Conservation (phyloP, 257 asterid species). For the Nicotiana knightiana region DNA sequence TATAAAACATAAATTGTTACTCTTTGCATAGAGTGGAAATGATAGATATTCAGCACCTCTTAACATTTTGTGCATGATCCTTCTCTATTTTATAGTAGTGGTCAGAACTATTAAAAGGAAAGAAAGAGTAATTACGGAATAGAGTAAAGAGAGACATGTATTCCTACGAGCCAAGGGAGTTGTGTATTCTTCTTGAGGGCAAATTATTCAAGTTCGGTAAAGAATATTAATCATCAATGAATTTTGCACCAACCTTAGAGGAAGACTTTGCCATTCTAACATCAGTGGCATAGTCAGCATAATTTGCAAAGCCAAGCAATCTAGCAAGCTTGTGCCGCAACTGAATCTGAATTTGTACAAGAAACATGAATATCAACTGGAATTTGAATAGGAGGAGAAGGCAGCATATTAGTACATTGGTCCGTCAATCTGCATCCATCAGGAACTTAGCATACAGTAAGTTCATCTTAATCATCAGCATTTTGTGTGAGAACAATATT, state of each 20-base stretch:
- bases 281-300: constrained; percentile 69
- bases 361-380: constrained; percentile 8
- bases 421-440: background rate
- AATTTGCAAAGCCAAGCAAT: constrained; percentile 79
- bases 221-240: constrained; percentile 9
- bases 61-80: no score
- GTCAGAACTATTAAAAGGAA: background rate
- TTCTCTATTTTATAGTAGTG: no score
- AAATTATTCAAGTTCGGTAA: background rate
- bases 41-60: no score
- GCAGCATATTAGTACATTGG: background rate
- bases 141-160: background rate
- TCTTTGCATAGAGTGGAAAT: no score
- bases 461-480: background rate
- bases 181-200: background rate
- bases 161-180: background rate
- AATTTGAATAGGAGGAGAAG: background rate
- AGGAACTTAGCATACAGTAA: background rate
- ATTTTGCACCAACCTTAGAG: constrained; percentile 51
- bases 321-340: constrained; percentile 83
- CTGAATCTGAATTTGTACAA: constrained; percentile 55
- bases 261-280: constrained; percentile 80
- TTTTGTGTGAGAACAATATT: background rate
- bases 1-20: no score
- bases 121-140: background rate